phyloP scores from a whole-genome alignment of 176 grass and related monocot genomes.

The Raddia guianensis region DNA sequence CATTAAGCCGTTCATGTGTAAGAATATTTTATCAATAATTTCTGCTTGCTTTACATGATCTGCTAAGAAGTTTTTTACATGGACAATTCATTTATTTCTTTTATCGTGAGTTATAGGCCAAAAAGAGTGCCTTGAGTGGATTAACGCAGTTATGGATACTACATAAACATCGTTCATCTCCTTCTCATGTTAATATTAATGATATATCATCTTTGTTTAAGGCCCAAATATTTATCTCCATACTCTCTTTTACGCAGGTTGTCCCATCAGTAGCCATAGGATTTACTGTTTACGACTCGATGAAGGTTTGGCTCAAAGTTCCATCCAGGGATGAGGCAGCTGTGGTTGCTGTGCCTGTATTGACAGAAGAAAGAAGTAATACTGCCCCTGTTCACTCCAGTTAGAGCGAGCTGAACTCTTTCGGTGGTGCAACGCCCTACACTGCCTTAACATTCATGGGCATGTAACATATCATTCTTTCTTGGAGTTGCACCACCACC shows the following conservation, averaged over 20 bases:
- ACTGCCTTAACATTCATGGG: conserved; percentile 31
- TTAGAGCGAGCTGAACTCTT: conserved; percentile 39
- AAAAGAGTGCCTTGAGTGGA: not conserved
- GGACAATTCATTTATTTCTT: not conserved
- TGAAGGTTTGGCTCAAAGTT: conserved; percentile 87
- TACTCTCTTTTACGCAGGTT: conserved; percentile 47
- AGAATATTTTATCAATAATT: conserved; percentile 19
- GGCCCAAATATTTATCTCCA: conserved; percentile 14
- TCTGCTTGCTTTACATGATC: not conserved
- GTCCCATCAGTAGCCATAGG: conserved; percentile 96
- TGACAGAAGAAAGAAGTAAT: conserved; percentile 64
- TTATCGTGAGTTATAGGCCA: not conserved
- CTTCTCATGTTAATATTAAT: conserved; percentile 15
- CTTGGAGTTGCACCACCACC: conserved; percentile 31
- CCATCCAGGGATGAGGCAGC: conserved; percentile 75
- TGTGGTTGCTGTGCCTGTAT: conserved; percentile 33
- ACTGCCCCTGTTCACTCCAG: conserved; percentile 58
- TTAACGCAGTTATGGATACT: conserved; percentile 15
- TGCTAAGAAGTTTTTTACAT: conserved; percentile 11
- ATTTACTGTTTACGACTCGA: conserved; percentile 87
- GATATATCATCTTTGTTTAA: not conserved
- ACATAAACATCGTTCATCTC: not conserved
- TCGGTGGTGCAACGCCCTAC: conserved; percentile 25
- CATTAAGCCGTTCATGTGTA: not conserved
- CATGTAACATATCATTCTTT: conserved; percentile 56